Evolutionary conservation across 2,329 filamentous ascomycete species (phyloP).

Genomic region (Colletotrichum tropicicola): DNA sequence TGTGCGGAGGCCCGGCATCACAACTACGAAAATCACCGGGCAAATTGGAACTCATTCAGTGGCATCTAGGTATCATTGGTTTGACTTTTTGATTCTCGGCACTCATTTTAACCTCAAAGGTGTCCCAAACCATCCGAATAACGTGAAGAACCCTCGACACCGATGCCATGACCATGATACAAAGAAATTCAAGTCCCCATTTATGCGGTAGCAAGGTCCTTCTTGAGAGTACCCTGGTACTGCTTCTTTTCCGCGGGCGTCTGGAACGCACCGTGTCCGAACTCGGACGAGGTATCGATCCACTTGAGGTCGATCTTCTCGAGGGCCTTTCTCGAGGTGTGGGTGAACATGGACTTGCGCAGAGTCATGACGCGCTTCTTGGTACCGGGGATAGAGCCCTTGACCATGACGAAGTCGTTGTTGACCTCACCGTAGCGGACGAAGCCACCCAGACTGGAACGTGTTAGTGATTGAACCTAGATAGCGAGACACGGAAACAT

Average conservation of each 20-base stretch:
- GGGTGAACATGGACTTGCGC: conserved; percentile 97
- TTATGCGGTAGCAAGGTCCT: conserved; percentile 74
- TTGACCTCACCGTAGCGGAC: conserved; percentile 99
- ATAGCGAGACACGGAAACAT: conserved; percentile 60
- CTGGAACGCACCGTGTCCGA: conserved; percentile 99
- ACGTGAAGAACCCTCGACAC: conserved; percentile 59
- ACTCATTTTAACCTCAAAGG: conserved; percentile 32
- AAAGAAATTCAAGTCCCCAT: conserved; percentile 47
- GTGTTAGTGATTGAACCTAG: conserved; percentile 41
- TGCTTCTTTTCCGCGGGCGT: conserved; percentile 97
- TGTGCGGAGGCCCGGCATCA: not conserved
- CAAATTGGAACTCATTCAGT: not conserved
- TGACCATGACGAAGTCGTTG: conserved; percentile 98
- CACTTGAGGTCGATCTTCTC: conserved; percentile 99
- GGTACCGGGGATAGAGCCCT: conserved; percentile 96
- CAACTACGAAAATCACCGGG: not conserved
- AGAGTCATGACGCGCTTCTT: conserved; percentile 99
- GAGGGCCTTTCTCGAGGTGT: conserved; percentile 93
- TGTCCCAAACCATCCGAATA: conserved; percentile 33
- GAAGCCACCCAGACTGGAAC: conserved; percentile 90
- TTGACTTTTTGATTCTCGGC: conserved; percentile 34
- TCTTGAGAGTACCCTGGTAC: conserved; percentile 99
- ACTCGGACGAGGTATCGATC: conserved; percentile 99
- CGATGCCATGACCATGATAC: conserved; percentile 60
- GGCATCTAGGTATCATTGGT: conserved; percentile 32